These are phyloP conservation scores for Penicillium arizonense DNA, from an alignment of 495 filamentous ascomycete genomes.

Conservation along the genomic window DNA sequence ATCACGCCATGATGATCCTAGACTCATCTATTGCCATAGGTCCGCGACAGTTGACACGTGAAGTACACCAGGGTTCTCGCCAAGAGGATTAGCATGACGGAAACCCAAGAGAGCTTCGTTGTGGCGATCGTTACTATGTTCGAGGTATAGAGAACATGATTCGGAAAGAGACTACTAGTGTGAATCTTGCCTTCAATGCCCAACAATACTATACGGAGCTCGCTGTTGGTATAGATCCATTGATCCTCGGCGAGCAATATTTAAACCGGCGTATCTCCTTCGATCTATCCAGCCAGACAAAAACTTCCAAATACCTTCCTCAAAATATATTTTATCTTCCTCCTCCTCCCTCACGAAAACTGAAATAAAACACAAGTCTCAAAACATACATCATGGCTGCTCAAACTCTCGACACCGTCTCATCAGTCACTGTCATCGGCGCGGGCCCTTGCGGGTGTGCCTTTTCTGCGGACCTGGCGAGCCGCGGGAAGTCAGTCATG, in stretches of 20 bases:
- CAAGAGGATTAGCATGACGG: slow-evolving; percentile 8
- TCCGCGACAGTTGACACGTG: neutral
- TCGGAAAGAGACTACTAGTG: neutral
- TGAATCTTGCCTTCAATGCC: neutral
- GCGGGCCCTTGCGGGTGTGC: slow-evolving; percentile 19
- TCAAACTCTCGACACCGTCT: slow-evolving; percentile 8
- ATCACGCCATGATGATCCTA: slow-evolving; percentile 6
- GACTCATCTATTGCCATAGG: neutral
- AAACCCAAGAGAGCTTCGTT: neutral
- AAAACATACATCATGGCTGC: slow-evolving; percentile 4
- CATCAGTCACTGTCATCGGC: slow-evolving; percentile 15
- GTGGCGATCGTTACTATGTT: neutral
- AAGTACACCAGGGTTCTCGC: neutral
- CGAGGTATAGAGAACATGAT: neutral
- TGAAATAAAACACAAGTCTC: neutral
- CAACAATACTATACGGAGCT: neutral
- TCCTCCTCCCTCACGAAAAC: no score
- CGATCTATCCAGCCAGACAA: neutral
- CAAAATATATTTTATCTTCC: neutral
- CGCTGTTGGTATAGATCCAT: neutral
- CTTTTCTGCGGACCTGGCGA: slow-evolving; percentile 17
- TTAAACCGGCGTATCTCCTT: neutral
- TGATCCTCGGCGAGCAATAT: neutral
- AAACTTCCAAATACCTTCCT: neutral
- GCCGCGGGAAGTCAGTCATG: slow-evolving; percentile 15